These are phyloP conservation scores for Leccinum uliginosum DNA, from an alignment of 768 basidiomycete species.

Conservation along the genomic window DNA sequence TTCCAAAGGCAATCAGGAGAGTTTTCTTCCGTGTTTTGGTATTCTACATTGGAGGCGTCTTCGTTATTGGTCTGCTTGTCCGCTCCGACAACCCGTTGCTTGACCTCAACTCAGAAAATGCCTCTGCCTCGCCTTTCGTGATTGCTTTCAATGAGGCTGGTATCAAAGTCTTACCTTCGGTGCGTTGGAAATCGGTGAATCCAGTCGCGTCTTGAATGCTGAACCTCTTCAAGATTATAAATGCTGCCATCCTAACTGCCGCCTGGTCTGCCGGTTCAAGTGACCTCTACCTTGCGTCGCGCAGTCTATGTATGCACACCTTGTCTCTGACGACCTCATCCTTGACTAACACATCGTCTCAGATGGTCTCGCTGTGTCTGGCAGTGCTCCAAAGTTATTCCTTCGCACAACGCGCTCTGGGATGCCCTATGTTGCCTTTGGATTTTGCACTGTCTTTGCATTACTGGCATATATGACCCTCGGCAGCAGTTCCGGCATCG, in stretches of 20 bases:
- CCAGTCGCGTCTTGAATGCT: background rate
- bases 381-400: slow-evolving; percentile 54
- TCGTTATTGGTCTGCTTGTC: slow-evolving; percentile 48
- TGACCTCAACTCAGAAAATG: slow-evolving; percentile 34
- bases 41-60: slow-evolving; percentile 37
- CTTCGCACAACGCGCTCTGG: slow-evolving; percentile 34
- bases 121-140: slow-evolving; percentile 52
- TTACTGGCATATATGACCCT: slow-evolving; percentile 41
- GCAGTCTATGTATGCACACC: slow-evolving; percentile 32
- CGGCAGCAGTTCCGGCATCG: slow-evolving; percentile 29
- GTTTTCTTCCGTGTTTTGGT: slow-evolving; percentile 44
- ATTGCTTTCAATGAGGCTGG: slow-evolving; percentile 54
- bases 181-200: slow-evolving; percentile 13
- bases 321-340: background rate
- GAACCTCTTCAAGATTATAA: slow-evolving; percentile 24
- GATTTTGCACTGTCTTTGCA: slow-evolving; percentile 27
- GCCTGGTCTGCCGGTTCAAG: slow-evolving; percentile 42
- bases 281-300: slow-evolving; percentile 37
- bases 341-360: slow-evolving; percentile 18
- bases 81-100: slow-evolving; percentile 43
- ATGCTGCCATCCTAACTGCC: slow-evolving; percentile 41
- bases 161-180: slow-evolving; percentile 53
- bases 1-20: slow-evolving; percentile 37
- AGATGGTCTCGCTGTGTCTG: slow-evolving; percentile 51
- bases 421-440: slow-evolving; percentile 42